Conservation (phyloP, 179 eudicot species). For the Silene vulgaris region DNA sequence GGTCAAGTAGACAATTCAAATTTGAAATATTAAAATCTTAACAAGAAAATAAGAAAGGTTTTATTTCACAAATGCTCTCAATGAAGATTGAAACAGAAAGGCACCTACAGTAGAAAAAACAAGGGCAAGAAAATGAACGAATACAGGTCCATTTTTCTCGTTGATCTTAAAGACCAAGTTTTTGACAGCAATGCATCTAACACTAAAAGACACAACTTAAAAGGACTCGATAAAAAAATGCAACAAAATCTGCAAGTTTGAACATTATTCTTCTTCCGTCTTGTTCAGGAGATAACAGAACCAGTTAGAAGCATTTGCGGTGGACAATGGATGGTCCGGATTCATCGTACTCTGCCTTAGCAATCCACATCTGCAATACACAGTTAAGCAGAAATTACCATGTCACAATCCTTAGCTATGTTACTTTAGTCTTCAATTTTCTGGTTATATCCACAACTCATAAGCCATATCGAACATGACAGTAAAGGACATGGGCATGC, state of each 20-base stretch:
- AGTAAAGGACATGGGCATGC: too few species aligned
- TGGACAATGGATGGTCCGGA: conserved; percentile 13
- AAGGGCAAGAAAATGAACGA: neutral
- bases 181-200: conserved; percentile 5
- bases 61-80: conserved; percentile 4
- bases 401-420: neutral
- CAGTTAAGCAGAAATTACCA: neutral
- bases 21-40: neutral
- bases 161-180: neutral
- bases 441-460: too few species aligned
- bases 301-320: conserved; percentile 15
- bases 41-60: neutral
- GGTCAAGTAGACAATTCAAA: neutral
- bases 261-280: conserved; percentile 4
- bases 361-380: conserved; percentile 15
- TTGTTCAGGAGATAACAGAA: conserved; percentile 3
- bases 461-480: too few species aligned
- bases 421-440: too few species aligned
- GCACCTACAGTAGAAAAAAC: neutral
- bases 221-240: conserved; percentile 5
- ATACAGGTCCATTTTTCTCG: neutral
- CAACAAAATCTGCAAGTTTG: conserved; percentile 3
- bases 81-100: neutral
- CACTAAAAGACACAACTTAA: neutral
- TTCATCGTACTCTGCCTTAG: conserved; percentile 19